Conservation (phyloP, 768 basidiomycete species). For the Steccherinum ochraceum region DNA sequence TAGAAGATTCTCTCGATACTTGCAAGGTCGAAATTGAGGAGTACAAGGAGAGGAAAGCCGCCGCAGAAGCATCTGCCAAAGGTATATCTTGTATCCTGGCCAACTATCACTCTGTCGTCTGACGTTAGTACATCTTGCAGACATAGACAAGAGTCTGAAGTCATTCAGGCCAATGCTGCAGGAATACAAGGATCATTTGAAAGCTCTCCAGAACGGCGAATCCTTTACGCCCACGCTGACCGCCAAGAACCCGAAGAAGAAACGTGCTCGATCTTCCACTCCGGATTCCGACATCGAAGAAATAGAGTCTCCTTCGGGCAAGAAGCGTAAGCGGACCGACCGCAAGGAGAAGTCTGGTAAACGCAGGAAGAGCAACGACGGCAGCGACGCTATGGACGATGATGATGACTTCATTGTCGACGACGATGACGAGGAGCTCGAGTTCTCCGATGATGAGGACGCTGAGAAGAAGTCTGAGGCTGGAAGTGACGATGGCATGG, state of each 20-base stretch:
- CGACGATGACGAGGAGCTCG: constrained; percentile 20
- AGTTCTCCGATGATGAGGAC: constrained; percentile 15
- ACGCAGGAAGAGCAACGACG: constrained; percentile 26
- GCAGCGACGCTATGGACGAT: constrained; percentile 27
- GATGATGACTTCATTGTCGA: constrained; percentile 28
- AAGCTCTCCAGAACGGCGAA: constrained; percentile 39
- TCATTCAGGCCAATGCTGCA: constrained; percentile 27
- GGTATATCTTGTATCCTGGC: constrained; percentile 23
- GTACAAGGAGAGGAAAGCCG: constrained; percentile 35
- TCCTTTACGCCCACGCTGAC: constrained; percentile 38
- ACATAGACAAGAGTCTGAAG: constrained; percentile 34
- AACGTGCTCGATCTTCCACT: constrained; percentile 12
- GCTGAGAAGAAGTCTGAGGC: constrained; percentile 16
- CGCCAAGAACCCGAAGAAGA: constrained; percentile 17
- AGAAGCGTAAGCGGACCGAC: constrained; percentile 45
- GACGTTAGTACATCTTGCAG: constrained; percentile 20
- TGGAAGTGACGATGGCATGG: constrained; percentile 1
- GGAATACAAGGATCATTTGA: constrained; percentile 40
- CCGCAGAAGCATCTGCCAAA: constrained; percentile 34
- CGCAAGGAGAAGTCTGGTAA: constrained; percentile 40
- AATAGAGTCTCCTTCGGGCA: constrained; percentile 20
- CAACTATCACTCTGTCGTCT: constrained; percentile 5
- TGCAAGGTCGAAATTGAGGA: constrained; percentile 29
- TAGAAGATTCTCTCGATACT: constrained; percentile 39
- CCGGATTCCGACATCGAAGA: constrained; percentile 6